These are phyloP conservation scores for Chaetomium fimeti DNA, from an alignment of 495 filamentous ascomycete genomes.

Conservation along the genomic window DNA sequence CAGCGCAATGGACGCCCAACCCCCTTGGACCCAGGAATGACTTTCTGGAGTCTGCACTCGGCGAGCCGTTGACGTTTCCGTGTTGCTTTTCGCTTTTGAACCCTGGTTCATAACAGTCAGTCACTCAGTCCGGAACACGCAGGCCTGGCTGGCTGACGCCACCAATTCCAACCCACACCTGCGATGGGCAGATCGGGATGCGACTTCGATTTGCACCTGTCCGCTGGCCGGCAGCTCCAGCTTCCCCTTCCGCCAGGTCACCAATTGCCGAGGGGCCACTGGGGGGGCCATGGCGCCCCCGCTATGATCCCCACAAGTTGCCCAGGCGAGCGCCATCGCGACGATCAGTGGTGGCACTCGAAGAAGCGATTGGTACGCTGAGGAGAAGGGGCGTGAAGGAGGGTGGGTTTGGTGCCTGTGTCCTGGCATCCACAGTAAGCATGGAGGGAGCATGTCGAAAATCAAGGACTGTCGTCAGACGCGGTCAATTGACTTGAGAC, in stretches of 20 bases:
- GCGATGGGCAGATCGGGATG: conserved; percentile 17
- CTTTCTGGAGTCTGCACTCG: no score
- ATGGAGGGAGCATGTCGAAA: conserved; percentile 1
- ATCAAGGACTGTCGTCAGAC: no score
- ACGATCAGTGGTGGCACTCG: conserved; percentile 6
- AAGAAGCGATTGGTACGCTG: conserved; percentile 7
- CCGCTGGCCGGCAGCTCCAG: conserved; percentile 23
- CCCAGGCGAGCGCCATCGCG: background rate
- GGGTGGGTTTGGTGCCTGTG: background rate
- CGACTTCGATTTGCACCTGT: conserved; percentile 21
- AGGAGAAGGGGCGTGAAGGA: background rate
- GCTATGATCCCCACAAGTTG: conserved; percentile 2
- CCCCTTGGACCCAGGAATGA: background rate
- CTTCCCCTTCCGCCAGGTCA: conserved; percentile 4
- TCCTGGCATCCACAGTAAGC: background rate
- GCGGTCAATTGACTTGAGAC: background rate
- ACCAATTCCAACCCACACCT: conserved; percentile 14
- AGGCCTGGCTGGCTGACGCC: conserved; percentile 18
- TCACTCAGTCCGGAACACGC: conserved; percentile 16
- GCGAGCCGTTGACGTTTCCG: background rate
- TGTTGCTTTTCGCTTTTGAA: background rate
- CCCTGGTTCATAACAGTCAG: conserved; percentile 13
- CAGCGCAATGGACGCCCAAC: background rate
- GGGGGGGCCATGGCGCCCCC: background rate
- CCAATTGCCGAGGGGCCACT: conserved; percentile 31